phyloP scores from a whole-genome alignment of 805 yeast species.

The Lipomyces chichibuensis region DNA sequence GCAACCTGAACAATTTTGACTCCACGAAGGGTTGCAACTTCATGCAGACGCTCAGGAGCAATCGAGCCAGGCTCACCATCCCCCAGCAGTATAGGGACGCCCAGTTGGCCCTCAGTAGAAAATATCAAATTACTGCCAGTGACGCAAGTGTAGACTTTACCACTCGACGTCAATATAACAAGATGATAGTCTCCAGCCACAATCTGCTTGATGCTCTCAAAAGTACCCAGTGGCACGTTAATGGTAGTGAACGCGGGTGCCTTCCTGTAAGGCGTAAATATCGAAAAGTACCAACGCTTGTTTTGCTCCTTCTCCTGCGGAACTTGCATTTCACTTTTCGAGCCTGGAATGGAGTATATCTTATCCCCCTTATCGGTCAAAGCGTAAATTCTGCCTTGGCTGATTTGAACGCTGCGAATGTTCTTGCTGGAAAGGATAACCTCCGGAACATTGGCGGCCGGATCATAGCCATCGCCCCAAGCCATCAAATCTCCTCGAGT shows the following conservation, averaged over 20 bases:
- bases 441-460: slow-evolving; percentile 43
- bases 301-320: slow-evolving; percentile 5
- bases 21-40: slow-evolving; percentile 61
- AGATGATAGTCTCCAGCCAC: slow-evolving; percentile 70
- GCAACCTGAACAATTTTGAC: slow-evolving; percentile 61
- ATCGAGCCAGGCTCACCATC: slow-evolving; percentile 11
- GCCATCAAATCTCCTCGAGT: slow-evolving; percentile 72
- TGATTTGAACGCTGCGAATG: slow-evolving; percentile 51
- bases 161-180: slow-evolving; percentile 60
- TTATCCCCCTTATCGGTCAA: slow-evolving; percentile 49
- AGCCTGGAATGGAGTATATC: slow-evolving; percentile 42
- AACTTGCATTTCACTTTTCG: slow-evolving; percentile 32
- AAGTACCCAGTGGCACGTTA: slow-evolving; percentile 41
- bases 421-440: slow-evolving; percentile 54
- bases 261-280: slow-evolving; percentile 6
- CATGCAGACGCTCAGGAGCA: slow-evolving; percentile 47
- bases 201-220: slow-evolving; percentile 59
- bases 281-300: slow-evolving; percentile 19
- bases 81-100: slow-evolving; percentile 51
- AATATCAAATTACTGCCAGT: slow-evolving; percentile 52
- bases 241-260: slow-evolving; percentile 14
- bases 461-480: slow-evolving; percentile 58
- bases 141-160: slow-evolving; percentile 64
- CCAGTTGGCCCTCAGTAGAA: slow-evolving; percentile 78
- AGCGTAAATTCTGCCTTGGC: slow-evolving; percentile 56